Base-by-base conservation (phyloP, 768 basidiomycete genomes). In the Auricularia sp. region DNA sequence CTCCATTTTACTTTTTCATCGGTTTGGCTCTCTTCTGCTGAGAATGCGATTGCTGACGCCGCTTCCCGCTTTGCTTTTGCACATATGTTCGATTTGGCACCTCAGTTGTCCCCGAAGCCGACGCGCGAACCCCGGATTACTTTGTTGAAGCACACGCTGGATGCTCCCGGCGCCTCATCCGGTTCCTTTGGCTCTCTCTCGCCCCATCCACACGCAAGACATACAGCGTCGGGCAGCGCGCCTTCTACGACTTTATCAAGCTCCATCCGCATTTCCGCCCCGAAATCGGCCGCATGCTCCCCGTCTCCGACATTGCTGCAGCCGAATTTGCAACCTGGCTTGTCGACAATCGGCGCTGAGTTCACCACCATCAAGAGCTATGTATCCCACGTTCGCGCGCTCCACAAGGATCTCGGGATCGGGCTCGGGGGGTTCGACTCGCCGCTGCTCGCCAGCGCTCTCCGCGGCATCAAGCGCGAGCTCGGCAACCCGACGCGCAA, bases 401-500 rank as follows among this genome's bases (percentile, higher is more conserved):
- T 51, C 5, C 47, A 51, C 16, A 51, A 51, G 16, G 47, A 51
- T 16, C 47, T 51, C 47, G 47, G 47, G 6, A 51, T 51, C 18
- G 3, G 47, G 18, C 16, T 51, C 5, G 47, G 47, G 6, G 47
- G 47, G 16, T 51, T 51, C 47, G 47, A 51, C 47, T 51, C 47
- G 47, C 47, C 1, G 14, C 47, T 51, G 47, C 47, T 51, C 21
- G 47, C 47, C 7, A 18, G 16, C 47, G 47, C 76, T 36, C 67
- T 77, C 56, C 66, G 74, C 0, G 75, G 76, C 6, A 76, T 76
- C 65, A 76, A 76, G 65, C 68, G 66, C 3, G 70, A 70, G 39
- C 68, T 71, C 61, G 74, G 70, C 73, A 16, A 36, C 61, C 3
- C 66, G 64, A 3, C 70, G 69, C 2, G 69, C 69, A 6, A 23